These are phyloP conservation scores for Nyssa sinensis DNA, from an alignment of 148 eudicot species.

Conservation along the genomic window DNA sequence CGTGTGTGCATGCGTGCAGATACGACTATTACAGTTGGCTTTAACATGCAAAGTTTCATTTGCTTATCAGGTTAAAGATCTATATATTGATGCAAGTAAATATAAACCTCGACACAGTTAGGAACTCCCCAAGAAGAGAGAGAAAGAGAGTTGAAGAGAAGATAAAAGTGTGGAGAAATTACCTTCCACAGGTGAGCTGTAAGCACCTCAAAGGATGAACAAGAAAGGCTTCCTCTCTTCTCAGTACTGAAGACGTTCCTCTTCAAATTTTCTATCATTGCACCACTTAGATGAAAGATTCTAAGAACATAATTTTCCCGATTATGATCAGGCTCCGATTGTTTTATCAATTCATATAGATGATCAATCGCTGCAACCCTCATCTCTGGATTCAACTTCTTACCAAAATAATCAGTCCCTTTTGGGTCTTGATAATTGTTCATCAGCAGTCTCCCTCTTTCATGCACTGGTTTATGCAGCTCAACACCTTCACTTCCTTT, in stretches of 20 bases:
- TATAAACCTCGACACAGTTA: too few species aligned
- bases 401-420: neutral
- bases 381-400: neutral
- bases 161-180: too few species aligned
- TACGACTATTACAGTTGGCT: too few species aligned
- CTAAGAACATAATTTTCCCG: neutral
- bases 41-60: neutral
- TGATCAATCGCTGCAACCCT: conserved; percentile 10
- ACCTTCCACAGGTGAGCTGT: conserved; percentile 16
- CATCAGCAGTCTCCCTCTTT: neutral
- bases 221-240: neutral
- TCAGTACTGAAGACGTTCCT: neutral
- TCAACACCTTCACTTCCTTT: neutral
- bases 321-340: neutral
- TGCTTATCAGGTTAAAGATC: too few species aligned
- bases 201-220: conserved; percentile 5
- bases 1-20: too few species aligned
- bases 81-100: too few species aligned
- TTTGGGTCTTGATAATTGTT: neutral
- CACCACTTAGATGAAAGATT: conserved; percentile 8
- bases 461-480: conserved; percentile 4
- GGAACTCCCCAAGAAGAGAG: too few species aligned
- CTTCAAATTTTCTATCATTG: conserved; percentile 9
- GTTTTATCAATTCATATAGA: conserved; percentile 11
- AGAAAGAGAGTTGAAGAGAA: too few species aligned